A percentile compares a stretch with the other conserved stretches of the same genome.
phyloP scores from a whole-genome alignment of 495 filamentous ascomycete genomes.

The Penicillium parvum region DNA sequence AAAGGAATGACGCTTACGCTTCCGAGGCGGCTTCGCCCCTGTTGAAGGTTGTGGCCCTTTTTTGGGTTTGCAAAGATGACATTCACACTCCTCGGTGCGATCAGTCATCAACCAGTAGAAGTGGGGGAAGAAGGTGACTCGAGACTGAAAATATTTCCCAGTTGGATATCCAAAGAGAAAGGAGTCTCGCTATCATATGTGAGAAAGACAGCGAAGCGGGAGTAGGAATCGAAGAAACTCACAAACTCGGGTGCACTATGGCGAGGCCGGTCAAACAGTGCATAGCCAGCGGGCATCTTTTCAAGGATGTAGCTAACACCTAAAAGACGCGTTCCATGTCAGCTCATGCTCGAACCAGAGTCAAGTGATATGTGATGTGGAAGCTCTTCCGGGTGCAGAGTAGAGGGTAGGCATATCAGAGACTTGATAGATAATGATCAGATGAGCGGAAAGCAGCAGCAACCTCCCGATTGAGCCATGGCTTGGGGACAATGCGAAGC shows the following conservation, averaged over 20 bases:
- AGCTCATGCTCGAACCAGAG: constrained; percentile 2
- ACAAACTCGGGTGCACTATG: constrained; percentile 32
- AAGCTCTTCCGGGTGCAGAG: no score
- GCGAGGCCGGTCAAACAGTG: constrained; percentile 43
- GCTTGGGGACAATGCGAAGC: no score
- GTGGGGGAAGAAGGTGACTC: constrained; percentile 52
- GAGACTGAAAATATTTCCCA: constrained; percentile 47
- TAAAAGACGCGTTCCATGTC: constrained; percentile 12
- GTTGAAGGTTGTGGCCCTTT: constrained; percentile 2
- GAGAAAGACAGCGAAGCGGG: not conserved
- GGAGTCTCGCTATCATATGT: constrained; percentile 37
- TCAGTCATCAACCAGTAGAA: constrained; percentile 54
- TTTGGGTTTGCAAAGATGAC: constrained; percentile 29
- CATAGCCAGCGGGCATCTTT: constrained; percentile 52
- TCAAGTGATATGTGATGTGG: not conserved
- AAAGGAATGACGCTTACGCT: constrained; percentile 11
- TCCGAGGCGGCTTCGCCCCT: constrained; percentile 8
- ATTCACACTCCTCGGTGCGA: constrained; percentile 29
- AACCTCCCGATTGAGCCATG: no score
- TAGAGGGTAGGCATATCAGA: no score
- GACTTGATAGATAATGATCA: no score
- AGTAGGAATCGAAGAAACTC: constrained; percentile 15
- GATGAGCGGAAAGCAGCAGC: no score
- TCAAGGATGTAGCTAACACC: constrained; percentile 49
- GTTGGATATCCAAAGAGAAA: constrained; percentile 55